A percentile compares a stretch with the other conserved stretches of the same genome.
Evolutionary conservation across 495 filamentous ascomycete genomes (phyloP).

Genomic region (Aspergillus sclerotiicarbonarius): DNA sequence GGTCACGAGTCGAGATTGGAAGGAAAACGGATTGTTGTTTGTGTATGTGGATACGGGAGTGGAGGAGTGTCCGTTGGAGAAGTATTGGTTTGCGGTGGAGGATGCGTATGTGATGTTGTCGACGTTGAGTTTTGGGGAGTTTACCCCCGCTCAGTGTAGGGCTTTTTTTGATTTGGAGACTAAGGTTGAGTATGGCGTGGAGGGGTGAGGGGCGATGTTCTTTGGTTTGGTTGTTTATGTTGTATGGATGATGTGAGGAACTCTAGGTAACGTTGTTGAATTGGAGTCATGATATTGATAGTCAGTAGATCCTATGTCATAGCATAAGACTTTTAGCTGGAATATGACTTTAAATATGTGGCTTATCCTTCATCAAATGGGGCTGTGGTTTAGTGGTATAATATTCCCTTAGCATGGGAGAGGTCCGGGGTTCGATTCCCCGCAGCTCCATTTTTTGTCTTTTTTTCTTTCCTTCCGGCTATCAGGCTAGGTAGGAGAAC

Average conservation of each 20-base stretch:
- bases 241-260: no score
- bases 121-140: slow-evolving; percentile 2
- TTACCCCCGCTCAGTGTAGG: no score
- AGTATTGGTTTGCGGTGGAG: not conserved
- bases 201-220: no score
- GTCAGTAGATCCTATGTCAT: no score
- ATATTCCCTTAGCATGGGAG: slow-evolving; percentile 44
- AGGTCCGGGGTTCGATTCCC: slow-evolving; percentile 56
- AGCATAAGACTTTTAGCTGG: no score
- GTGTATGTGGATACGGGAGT: slow-evolving; percentile 3
- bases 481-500: no score
- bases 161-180: no score
- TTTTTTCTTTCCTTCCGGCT: not conserved
- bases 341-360: no score
- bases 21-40: slow-evolving; percentile 6
- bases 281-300: no score
- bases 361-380: slow-evolving; percentile 3
- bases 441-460: slow-evolving; percentile 31
- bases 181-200: no score
- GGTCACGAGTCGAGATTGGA: slow-evolving; percentile 2
- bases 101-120: slow-evolving; percentile 3
- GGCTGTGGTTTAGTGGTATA: slow-evolving; percentile 37
- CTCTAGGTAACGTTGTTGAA: no score
- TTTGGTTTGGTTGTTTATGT: no score
- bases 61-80: not conserved